These are phyloP conservation scores for Tricholoma bakamatsutake DNA, from an alignment of 768 basidiomycete species.

Conservation along the genomic window DNA sequence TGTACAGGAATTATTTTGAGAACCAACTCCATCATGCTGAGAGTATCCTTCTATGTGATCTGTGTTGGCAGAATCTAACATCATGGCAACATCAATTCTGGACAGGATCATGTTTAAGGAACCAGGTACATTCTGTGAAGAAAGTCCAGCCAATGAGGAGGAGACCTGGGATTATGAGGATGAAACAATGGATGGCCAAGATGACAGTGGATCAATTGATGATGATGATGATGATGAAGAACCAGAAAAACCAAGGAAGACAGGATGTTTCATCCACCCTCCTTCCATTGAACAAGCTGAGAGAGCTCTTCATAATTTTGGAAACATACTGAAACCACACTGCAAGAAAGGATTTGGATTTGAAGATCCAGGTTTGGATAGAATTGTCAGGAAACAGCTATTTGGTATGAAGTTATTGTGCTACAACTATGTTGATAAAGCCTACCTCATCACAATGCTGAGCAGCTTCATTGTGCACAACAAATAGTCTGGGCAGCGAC, in stretches of 20 bases:
- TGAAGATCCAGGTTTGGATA: not conserved
- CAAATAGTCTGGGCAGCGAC: not conserved
- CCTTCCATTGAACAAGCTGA: too few relatives aligned
- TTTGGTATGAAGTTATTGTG: too few relatives aligned
- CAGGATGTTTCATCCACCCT: too few relatives aligned
- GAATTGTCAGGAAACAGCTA: not conserved
- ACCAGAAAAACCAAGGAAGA: too few relatives aligned
- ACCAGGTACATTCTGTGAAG: too few relatives aligned
- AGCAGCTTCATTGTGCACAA: not conserved
- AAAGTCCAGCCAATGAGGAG: too few relatives aligned
- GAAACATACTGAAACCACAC: not conserved
- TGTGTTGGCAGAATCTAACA: not conserved
- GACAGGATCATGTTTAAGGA: too few relatives aligned
- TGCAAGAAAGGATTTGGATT: not conserved
- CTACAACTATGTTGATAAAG: not conserved
- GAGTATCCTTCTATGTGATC: not conserved
- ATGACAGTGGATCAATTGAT: too few relatives aligned
- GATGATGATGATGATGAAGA: too few relatives aligned
- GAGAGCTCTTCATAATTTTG: too few relatives aligned
- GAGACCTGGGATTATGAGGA: too few relatives aligned
- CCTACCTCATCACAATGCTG: not conserved
- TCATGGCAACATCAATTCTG: not conserved
- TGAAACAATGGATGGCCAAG: too few relatives aligned
- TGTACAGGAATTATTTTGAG: not conserved
- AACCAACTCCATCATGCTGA: not conserved